phyloP scores from a whole-genome alignment of 139 green algal genomes.

The Coccomyxa sp. region DNA sequence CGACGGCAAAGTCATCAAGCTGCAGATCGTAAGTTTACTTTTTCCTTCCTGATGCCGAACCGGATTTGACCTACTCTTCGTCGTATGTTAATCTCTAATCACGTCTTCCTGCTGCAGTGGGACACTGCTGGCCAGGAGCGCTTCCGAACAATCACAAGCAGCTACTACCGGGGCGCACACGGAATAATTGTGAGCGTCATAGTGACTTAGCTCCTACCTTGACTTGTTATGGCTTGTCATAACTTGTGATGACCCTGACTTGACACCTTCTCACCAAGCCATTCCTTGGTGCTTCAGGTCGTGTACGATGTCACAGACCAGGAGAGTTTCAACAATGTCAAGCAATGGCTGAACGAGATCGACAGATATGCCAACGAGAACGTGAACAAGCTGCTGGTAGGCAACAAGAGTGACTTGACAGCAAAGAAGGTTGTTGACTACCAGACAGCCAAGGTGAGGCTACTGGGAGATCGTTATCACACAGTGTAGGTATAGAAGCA shows the following conservation, averaged over 20 bases:
- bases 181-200: conserved; percentile 83
- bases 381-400: conserved; percentile 99
- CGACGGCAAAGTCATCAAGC: conserved; percentile 99
- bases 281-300: conserved; percentile 46
- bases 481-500: background rate
- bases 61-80: too few relatives aligned
- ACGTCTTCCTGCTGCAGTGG: conserved; percentile 68
- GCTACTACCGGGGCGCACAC: conserved; percentile 97
- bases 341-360: conserved; percentile 99
- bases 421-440: conserved; percentile 96
- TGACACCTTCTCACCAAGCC: background rate
- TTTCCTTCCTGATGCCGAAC: background rate
- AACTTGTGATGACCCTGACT: background rate
- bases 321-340: conserved; percentile 99
- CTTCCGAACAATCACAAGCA: conserved; percentile 98
- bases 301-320: conserved; percentile 99
- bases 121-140: conserved; percentile 98
- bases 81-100: background rate
- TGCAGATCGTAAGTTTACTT: conserved; percentile 86
- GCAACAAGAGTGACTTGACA: conserved; percentile 98
- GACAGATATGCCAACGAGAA: conserved; percentile 99
- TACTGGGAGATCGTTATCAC: background rate
- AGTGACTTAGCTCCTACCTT: background rate
- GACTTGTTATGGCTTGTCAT: background rate
- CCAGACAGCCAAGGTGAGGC: conserved; percentile 82